Evolutionary conservation across 371 early-diverging fungal species (phyloP).

Genomic region (Apophysomyces elegans): DNA sequence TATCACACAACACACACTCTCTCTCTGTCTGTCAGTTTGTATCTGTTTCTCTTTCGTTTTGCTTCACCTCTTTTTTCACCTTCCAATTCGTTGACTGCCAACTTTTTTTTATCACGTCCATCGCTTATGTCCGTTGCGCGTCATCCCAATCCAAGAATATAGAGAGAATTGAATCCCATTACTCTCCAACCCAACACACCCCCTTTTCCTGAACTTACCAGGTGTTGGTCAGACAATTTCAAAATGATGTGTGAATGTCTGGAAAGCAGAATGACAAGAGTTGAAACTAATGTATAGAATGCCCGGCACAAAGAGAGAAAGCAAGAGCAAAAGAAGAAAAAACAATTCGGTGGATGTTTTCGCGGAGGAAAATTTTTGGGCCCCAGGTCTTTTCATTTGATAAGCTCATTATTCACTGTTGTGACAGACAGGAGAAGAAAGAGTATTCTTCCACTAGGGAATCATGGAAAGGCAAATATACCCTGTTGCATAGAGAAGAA

Average conservation of each 20-base stretch:
- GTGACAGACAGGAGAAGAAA: neutral
- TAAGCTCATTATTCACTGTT: constrained; percentile 1
- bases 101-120: constrained; percentile 1
- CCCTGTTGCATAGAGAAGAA: too few species aligned
- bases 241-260: neutral
- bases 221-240: neutral
- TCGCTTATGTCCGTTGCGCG: neutral
- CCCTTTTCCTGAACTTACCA: neutral
- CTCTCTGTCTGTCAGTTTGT: neutral
- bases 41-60: neutral
- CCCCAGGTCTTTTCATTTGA: constrained; percentile 9
- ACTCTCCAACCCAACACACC: neutral
- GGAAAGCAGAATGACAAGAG: neutral
- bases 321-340: constrained; percentile 1
- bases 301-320: neutral
- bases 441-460: neutral
- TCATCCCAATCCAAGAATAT: constrained; percentile 8
- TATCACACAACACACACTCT: neutral
- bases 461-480: too few species aligned
- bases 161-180: constrained; percentile 4
- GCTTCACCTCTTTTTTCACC: neutral
- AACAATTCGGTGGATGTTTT: constrained; percentile 7
- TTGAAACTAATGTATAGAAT: neutral
- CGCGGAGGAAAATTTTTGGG: constrained; percentile 8
- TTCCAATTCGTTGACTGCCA: neutral